Conservation (phyloP, 163 green algal species). For the Chlamydomonas reinhardtii region DNA sequence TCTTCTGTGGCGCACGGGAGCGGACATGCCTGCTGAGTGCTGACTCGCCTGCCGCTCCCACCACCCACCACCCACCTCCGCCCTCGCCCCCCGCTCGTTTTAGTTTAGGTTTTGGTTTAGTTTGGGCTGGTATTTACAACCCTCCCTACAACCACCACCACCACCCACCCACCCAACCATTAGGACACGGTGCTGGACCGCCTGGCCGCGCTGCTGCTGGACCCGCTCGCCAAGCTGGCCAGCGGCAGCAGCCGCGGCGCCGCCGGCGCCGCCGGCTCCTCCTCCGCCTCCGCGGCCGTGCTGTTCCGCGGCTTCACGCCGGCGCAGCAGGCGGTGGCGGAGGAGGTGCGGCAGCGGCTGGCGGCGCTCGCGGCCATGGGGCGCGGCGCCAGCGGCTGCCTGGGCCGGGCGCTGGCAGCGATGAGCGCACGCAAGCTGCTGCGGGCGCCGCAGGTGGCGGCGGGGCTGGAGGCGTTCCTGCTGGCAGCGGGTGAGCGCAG, state of each 20-base stretch:
- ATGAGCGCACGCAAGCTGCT: slow-evolving; percentile 69
- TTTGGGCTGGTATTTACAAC: no score
- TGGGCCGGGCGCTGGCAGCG: slow-evolving; percentile 58
- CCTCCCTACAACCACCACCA: no score
- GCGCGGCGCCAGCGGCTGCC: slow-evolving; percentile 55
- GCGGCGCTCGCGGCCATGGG: slow-evolving; percentile 61
- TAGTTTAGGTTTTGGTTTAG: no score
- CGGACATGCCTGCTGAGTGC: no score
- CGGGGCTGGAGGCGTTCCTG: slow-evolving; percentile 73
- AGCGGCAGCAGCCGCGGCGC: not conserved
- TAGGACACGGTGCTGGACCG: slow-evolving; percentile 62
- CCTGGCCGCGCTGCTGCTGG: slow-evolving; percentile 62
- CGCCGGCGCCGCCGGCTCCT: not conserved
- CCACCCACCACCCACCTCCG: no score
- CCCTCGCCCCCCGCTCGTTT: no score
- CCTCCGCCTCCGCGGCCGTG: not conserved
- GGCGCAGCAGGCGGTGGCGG: slow-evolving; percentile 33
- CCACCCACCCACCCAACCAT: no score
- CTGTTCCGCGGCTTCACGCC: not conserved
- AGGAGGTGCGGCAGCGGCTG: slow-evolving; percentile 64
- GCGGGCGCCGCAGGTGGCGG: slow-evolving; percentile 46
- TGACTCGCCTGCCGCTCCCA: no score
- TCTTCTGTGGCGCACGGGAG: no score
- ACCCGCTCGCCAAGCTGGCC: slow-evolving; percentile 37
- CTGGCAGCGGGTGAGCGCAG: slow-evolving; percentile 11